phyloP scores from a whole-genome alignment of 176 grass and related monocot species.

The Zea mays region Zm-B73-REFERENCE-NAM-5.0 NC_050100.1:3109501-3110000 shows the following conservation, averaged over 20 bases:
- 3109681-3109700: background rate
- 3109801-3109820: too few species aligned
- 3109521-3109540: constrained; percentile 79
- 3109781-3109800: background rate
- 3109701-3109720: background rate
- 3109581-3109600: background rate
- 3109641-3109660: background rate
- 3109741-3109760: background rate
- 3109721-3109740: background rate
- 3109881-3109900: background rate
- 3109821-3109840: background rate
- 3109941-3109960: background rate
- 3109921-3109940: background rate
- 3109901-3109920: background rate
- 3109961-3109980: background rate
- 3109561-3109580: background rate
- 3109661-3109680: constrained; percentile 4
- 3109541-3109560: constrained; percentile 61
- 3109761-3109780: constrained; percentile 44
- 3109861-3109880: background rate
- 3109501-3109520: constrained; percentile 67
- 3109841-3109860: background rate
- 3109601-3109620: constrained; percentile 6
- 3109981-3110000: background rate
- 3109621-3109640: constrained; percentile 25